These are phyloP conservation scores for Trichophaea hybrida DNA, from an alignment of 2,329 filamentous ascomycete genomes.

Conservation along the genomic window DNA sequence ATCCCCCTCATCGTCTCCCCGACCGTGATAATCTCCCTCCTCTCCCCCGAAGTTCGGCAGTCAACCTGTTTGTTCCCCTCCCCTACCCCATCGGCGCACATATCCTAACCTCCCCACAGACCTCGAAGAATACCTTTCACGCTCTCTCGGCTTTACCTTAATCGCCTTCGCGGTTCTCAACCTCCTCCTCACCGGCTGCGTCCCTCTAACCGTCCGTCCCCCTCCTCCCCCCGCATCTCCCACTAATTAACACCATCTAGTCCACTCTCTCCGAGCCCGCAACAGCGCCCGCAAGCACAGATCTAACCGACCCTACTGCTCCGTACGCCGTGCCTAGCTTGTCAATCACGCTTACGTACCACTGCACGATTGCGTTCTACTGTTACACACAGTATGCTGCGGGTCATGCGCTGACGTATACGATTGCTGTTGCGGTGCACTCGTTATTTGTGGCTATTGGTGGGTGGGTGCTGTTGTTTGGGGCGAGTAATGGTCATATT, in stretches of 20 bases:
- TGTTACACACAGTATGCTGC: slow-evolving; percentile 53
- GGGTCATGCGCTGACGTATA: slow-evolving; percentile 43
- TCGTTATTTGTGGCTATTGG: slow-evolving; percentile 46
- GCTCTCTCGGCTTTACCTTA: slow-evolving; percentile 53
- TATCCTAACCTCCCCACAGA: slow-evolving; percentile 31
- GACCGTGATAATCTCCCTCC: slow-evolving; percentile 45
- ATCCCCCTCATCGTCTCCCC: slow-evolving; percentile 45
- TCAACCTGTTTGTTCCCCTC: slow-evolving; percentile 36
- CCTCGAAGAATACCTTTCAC: slow-evolving; percentile 59
- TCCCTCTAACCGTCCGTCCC: slow-evolving; percentile 44
- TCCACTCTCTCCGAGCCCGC: slow-evolving; percentile 21
- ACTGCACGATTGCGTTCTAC: slow-evolving; percentile 48
- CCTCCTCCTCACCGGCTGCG: slow-evolving; percentile 54
- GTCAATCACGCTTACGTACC: slow-evolving; percentile 52
- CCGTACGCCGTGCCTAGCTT: slow-evolving; percentile 53
- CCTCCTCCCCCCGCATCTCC: slow-evolving; percentile 7
- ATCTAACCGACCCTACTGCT: slow-evolving; percentile 37
- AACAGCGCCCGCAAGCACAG: slow-evolving; percentile 27
- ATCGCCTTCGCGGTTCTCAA: slow-evolving; percentile 48
- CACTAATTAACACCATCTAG: not conserved
- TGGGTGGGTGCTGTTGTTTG: slow-evolving; percentile 44
- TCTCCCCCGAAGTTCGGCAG: slow-evolving; percentile 43
- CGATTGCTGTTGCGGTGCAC: slow-evolving; percentile 45
- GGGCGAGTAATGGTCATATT: slow-evolving; percentile 42
- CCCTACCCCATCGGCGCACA: not conserved